phyloP scores from a whole-genome alignment of 371 early-diverging fungal species.

The Chytridium lagenaria region DNA sequence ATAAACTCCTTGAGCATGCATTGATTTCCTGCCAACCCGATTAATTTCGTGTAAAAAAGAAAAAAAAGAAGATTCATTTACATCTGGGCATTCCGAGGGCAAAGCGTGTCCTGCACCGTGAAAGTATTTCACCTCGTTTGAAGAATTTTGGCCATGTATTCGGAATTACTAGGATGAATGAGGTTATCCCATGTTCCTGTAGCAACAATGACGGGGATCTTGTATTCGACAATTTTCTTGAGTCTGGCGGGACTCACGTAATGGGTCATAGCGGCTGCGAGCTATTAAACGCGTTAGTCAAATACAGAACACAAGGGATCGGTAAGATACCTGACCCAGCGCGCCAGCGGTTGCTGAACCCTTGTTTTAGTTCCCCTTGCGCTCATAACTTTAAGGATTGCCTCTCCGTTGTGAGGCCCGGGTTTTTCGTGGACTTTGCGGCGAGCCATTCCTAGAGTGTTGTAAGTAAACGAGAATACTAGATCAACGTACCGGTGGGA shows the following conservation, averaged over 20 bases:
- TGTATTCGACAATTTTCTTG: neutral
- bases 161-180: conserved; percentile 30
- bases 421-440: neutral
- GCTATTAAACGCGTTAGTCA: neutral
- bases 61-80: neutral
- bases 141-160: conserved; percentile 27
- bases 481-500: conserved; percentile 21
- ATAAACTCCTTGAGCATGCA: conserved; percentile 11
- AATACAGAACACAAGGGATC: neutral
- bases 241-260: conserved; percentile 24
- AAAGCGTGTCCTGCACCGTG: conserved; percentile 21
- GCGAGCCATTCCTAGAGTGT: conserved; percentile 22
- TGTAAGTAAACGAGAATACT: neutral
- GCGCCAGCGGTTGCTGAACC: conserved; percentile 11
- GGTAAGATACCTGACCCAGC: conserved; percentile 2
- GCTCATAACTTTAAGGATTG: neutral
- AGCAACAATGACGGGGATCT: conserved; percentile 24
- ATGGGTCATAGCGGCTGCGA: conserved; percentile 21
- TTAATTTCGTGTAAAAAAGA: neutral
- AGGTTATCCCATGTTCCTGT: conserved; percentile 34
- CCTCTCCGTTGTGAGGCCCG: conserved; percentile 14
- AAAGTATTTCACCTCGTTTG: conserved; percentile 12
- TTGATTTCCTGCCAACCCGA: conserved; percentile 5
- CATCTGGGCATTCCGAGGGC: conserved; percentile 13
- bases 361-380: neutral